Evolutionary conservation across 306 rosid genomes (phyloP).

Genomic region (Hylodesmum podocarpum): DNA sequence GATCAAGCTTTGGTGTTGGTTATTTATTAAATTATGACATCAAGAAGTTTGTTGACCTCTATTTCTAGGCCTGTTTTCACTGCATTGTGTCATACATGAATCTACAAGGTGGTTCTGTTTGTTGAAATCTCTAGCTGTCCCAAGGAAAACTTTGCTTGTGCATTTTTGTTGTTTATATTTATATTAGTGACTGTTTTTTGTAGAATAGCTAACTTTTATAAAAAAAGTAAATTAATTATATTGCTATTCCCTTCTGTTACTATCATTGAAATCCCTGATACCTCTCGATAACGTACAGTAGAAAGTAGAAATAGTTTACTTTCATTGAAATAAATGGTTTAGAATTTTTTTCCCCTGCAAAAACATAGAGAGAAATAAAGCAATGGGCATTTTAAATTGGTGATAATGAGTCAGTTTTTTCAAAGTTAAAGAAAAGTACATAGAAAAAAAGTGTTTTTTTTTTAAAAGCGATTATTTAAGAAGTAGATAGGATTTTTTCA

Average conservation of each 20-base stretch:
- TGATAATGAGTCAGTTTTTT: no score
- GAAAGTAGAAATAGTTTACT: no score
- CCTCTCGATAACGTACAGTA: no score
- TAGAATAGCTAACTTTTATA: not conserved
- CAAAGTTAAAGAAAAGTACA: no score
- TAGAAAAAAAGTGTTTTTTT: no score
- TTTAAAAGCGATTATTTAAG: no score
- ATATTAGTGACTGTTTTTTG: not conserved
- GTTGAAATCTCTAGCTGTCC: not conserved
- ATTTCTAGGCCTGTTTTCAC: not conserved
- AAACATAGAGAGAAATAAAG: not conserved
- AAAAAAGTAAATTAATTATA: not conserved
- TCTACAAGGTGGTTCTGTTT: not conserved
- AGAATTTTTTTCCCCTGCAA: not conserved
- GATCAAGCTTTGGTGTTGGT: constrained; percentile 1
- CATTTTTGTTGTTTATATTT: not conserved
- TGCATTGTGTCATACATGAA: not conserved
- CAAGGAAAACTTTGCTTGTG: not conserved
- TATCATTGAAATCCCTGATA: constrained; percentile 13
- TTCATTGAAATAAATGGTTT: not conserved
- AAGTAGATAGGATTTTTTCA: no score
- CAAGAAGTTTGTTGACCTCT: not conserved
- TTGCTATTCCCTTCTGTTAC: not conserved
- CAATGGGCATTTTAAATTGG: not conserved
- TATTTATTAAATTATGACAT: not conserved